phyloP scores from a whole-genome alignment of 306 rosid species.

The Malus domestica region ASM211411v1 NC_041795.1:18410001-18410500 shows the following conservation, averaged over 20 bases:
- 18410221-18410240: constrained; percentile 7
- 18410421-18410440: not conserved
- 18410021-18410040: constrained; percentile 28
- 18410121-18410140: constrained; percentile 73
- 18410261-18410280: constrained; percentile 81
- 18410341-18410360: constrained; percentile 52
- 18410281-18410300: constrained; percentile 87
- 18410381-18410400: not conserved
- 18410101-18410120: constrained; percentile 80
- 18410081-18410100: constrained; percentile 76
- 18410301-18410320: constrained; percentile 83
- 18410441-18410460: not conserved
- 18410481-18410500: not conserved
- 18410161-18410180: not conserved
- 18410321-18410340: constrained; percentile 61
- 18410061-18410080: constrained; percentile 90
- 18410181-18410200: not conserved
- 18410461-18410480: not conserved
- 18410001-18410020: constrained; percentile 10
- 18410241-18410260: constrained; percentile 70
- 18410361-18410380: constrained; percentile 64
- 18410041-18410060: constrained; percentile 81
- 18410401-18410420: not conserved
- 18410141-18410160: not conserved
- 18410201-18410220: not conserved